Evolutionary conservation across 2,329 filamentous ascomycete species (phyloP).

Genomic region (Aspergillus puulaauensis): DNA sequence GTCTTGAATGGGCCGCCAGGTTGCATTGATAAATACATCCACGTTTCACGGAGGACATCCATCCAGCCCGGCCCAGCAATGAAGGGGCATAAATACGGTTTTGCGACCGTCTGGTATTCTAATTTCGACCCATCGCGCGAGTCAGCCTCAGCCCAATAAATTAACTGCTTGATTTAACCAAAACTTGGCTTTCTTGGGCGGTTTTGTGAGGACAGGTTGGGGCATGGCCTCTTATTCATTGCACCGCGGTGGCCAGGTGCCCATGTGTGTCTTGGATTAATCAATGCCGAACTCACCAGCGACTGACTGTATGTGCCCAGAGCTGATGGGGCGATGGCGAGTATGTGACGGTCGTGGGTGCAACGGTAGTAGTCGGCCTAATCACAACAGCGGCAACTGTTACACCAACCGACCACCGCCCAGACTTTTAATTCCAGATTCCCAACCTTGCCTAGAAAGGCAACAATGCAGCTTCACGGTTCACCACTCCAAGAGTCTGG

Average conservation of each 20-base stretch:
- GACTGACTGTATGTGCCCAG: too few species aligned
- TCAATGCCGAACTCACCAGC: background rate
- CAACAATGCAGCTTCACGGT: background rate
- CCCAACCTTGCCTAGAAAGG: too few species aligned
- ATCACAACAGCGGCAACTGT: conserved; percentile 20
- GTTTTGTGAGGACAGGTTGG: background rate
- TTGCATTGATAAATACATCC: conserved; percentile 13
- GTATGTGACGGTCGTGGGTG: conserved; percentile 12
- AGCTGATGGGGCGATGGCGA: background rate
- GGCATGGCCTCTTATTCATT: background rate
- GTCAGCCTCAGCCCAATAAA: conserved; percentile 1
- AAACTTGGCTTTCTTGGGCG: conserved; percentile 8
- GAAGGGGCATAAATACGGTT: conserved; percentile 7
- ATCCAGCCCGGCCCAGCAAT: background rate
- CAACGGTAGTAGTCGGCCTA: conserved; percentile 25
- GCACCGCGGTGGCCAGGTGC: background rate
- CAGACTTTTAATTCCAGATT: background rate
- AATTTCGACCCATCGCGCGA: background rate
- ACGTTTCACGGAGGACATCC: background rate
- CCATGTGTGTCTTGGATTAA: background rate
- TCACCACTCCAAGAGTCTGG: background rate
- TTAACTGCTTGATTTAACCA: background rate
- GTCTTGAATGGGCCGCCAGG: conserved; percentile 5
- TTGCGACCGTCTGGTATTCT: background rate
- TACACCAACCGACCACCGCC: conserved; percentile 15